phyloP scores from a whole-genome alignment of 2,329 filamentous ascomycete species.

The Botrytis paeoniae region DNA sequence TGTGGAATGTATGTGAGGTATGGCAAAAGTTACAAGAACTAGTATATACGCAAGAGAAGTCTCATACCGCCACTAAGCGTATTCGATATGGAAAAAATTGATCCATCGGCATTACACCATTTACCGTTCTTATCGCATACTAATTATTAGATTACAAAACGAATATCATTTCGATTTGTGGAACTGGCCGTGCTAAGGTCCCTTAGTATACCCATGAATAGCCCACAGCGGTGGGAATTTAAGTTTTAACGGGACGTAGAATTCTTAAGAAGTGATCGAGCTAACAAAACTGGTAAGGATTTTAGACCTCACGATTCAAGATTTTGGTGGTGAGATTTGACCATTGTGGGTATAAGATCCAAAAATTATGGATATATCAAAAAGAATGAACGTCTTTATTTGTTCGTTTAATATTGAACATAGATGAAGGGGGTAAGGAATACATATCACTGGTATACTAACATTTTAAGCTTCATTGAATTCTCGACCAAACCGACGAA shows the following conservation, averaged over 20 bases:
- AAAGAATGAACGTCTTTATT: not conserved
- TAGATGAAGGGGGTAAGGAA: not conserved
- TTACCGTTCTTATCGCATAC: not conserved
- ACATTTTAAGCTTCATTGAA: not conserved
- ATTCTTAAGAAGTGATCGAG: not conserved
- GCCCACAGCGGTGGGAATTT: not conserved
- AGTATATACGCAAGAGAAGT: not conserved
- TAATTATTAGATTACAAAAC: not conserved
- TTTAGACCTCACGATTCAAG: not conserved
- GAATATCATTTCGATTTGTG: conserved; percentile 1
- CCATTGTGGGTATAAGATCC: not conserved
- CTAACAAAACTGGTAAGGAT: not conserved
- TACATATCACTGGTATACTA: not conserved
- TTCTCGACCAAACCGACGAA: not conserved
- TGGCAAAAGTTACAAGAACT: not conserved
- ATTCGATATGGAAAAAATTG: not conserved
- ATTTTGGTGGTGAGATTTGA: not conserved
- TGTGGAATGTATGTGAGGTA: not conserved
- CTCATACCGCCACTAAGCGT: conserved; percentile 8
- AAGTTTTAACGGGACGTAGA: not conserved
- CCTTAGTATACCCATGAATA: not conserved
- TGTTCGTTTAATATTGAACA: not conserved
- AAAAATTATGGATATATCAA: not conserved
- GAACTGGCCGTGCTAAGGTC: not conserved
- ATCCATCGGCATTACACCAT: conserved; percentile 10